Evolutionary conservation across 108 stramenopile genomes (phyloP), one percentile per base, ranked within the genome.

Genomic region (Cafeteria roenbergensis): DNA sequence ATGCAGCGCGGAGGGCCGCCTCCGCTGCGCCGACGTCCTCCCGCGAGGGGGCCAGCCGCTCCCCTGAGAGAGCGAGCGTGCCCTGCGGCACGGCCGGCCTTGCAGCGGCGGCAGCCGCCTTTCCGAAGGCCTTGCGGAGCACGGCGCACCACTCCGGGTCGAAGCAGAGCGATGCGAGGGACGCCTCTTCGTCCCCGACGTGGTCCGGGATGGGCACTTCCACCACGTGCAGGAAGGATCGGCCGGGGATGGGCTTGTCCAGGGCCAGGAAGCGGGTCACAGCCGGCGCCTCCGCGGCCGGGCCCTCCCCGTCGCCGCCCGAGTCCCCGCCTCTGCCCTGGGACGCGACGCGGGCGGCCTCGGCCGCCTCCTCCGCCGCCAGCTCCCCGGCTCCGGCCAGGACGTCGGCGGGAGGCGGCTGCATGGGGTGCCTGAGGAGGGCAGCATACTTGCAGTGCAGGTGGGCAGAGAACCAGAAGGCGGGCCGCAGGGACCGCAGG

Each of bases 391-490:
- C 1, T 0, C 51, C 20, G 33, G 64, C 26, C 8, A 12, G 34
- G 1, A 51, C 64, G 22, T 4, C 31, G 14, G 26, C 3, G 17
- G 51, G 24, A 6, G 65, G 69, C 59, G 8, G 65, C 20, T 29
- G 28, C 48, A 9, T 58, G 61, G 17, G 28, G 74, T 94, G 93
- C 33, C 62, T 60, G 4, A 99, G 85, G 24, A 77, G 68, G 0
- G 98, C 95, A 35, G 86, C 66, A 57, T 95, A 99, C 67, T 90
- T 93, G 29, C 89, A 87, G 72, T 99, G 98, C 34, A 99, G 75
- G 75, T 99, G 98, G 14, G 93, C 98, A 9, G 92, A 62, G 70
- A 99, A 97, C 98, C 98, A 99, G 62, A 71, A 87, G 29, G 71
- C 72, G 22, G 98, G 98, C 75, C 81, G 80, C 34, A 99, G 69